phyloP scores from a whole-genome alignment of 192 early-diverging fungal species.

The Dimargaris cristalligena region DNA sequence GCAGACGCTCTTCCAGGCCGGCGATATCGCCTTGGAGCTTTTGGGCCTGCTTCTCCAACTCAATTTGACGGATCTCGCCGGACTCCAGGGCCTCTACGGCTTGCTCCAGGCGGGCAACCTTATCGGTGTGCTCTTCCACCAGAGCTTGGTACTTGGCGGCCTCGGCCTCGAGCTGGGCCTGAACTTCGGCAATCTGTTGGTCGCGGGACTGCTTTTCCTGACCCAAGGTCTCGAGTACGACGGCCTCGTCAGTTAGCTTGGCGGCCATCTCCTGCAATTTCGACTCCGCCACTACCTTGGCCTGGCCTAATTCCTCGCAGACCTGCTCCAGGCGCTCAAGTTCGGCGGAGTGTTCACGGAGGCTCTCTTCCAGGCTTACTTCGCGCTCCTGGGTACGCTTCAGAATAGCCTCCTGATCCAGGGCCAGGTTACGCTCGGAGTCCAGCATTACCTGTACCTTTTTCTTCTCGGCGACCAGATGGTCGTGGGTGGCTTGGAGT shows the following conservation, averaged over 20 bases:
- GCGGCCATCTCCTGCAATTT: slow-evolving; percentile 38
- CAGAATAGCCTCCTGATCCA: slow-evolving; percentile 73
- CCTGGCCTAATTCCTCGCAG: slow-evolving; percentile 26
- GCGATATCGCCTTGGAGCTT: slow-evolving; percentile 15
- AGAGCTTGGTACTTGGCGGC: slow-evolving; percentile 21
- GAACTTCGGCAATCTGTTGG: slow-evolving; percentile 30
- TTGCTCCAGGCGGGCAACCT: slow-evolving; percentile 10
- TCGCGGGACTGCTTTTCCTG: slow-evolving; percentile 39
- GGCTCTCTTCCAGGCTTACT: slow-evolving; percentile 38
- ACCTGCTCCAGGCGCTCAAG: slow-evolving; percentile 56
- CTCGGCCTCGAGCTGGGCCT: slow-evolving; percentile 37
- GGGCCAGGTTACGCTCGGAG: slow-evolving; percentile 53
- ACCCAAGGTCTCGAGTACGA: slow-evolving; percentile 31
- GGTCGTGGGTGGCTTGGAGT: slow-evolving; percentile 35
- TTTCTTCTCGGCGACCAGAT: slow-evolving; percentile 51
- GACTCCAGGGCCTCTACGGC: slow-evolving; percentile 17
- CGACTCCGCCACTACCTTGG: slow-evolving; percentile 31
- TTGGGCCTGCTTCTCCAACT: slow-evolving; percentile 14
- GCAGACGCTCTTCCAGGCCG: slow-evolving; percentile 16
- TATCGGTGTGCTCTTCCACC: slow-evolving; percentile 15
- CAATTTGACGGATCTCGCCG: slow-evolving; percentile 13
- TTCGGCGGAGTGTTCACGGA: slow-evolving; percentile 39
- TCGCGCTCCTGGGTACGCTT: slow-evolving; percentile 61
- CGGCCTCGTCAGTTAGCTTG: slow-evolving; percentile 47
- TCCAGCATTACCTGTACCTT: slow-evolving; percentile 49